Evolutionary conservation across 2,329 filamentous ascomycete genomes (phyloP), one percentile per base, ranked within the genome.

Genomic region (Lachnellula cervina): DNA sequence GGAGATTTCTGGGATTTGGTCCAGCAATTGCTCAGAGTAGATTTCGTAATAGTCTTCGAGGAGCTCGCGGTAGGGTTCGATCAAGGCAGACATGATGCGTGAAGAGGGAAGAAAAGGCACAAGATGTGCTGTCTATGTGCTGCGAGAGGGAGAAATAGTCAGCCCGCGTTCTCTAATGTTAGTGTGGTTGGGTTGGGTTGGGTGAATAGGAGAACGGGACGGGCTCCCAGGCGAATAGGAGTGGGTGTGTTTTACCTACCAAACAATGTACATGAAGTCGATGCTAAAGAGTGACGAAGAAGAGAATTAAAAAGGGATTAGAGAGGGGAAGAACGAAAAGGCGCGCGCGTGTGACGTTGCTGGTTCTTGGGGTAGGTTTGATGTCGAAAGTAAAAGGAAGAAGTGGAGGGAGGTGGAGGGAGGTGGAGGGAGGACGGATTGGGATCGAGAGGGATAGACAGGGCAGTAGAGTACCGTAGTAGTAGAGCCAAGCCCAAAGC

Each of bases 211-310:
- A 40, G 40, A 19, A 11, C 3, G 16, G 49, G 14, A 11, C 3
- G 16, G 49, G 14, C 34, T 28, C 42, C 38, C 21, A 46, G 42
- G 32, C 43, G 49, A 49, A 38, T 8, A 17, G 40, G 37, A 47
- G 34, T 28, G 25, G n/a, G n/a, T 19, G 25, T 34, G 48, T 17
- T 19, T 51, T 62, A 67, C 62, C 62, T 62, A 67, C 62, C 62
- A 62, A 64, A 63, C 54, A 51, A 60, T 63, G 62, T 63, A 66
- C 64, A 65, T 64, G 59, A 62, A 64, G 52, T 44, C 50, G 46
- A 55, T 45, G 43, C 14, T 9, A 49, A 49, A 28, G 46, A 49
- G 46, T 19, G 46, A 49, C 23, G 46, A 49, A 49, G 46, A 49
- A 32, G 46, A 49, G 28, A 35, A 49, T 34, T 32, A 49, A 34